These are phyloP conservation scores for Boletus vinaceobasis DNA, from an alignment of 768 basidiomycete genomes.

Conservation along the genomic window DNA sequence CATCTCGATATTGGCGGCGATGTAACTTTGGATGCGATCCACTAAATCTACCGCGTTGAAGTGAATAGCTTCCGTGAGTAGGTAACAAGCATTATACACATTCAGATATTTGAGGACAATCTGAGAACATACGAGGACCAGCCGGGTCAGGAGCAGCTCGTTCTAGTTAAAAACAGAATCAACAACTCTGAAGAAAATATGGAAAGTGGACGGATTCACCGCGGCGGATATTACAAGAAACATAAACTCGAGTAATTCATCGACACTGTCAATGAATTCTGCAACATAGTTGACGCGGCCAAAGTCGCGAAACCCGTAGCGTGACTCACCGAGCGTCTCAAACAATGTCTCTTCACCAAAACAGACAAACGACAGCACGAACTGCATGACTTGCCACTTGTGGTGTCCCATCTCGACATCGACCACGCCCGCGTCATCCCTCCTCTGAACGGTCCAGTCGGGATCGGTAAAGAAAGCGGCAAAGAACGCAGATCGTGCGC, in stretches of 20 bases:
- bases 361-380: slow-evolving; percentile 74
- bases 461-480: slow-evolving; percentile 75
- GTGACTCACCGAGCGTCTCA: slow-evolving; percentile 56
- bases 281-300: slow-evolving; percentile 6
- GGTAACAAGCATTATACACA: slow-evolving; percentile 71
- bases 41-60: slow-evolving; percentile 69
- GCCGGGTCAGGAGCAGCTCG: slow-evolving; percentile 82
- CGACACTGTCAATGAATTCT: slow-evolving; percentile 64
- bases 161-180: slow-evolving; percentile 46
- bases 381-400: slow-evolving; percentile 68
- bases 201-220: slow-evolving; percentile 40
- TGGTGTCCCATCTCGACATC: slow-evolving; percentile 71
- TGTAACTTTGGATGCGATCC: slow-evolving; percentile 71
- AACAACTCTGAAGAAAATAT: neutral
- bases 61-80: slow-evolving; percentile 79
- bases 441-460: slow-evolving; percentile 73
- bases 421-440: slow-evolving; percentile 51
- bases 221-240: slow-evolving; percentile 85
- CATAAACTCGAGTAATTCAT: slow-evolving; percentile 81
- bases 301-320: neutral
- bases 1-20: slow-evolving; percentile 80
- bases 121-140: slow-evolving; percentile 78
- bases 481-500: slow-evolving; percentile 83
- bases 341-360: slow-evolving; percentile 75
- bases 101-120: slow-evolving; percentile 66